phyloP scores from a whole-genome alignment of 306 rosid genomes.

The Prunus armeniaca region DNA sequence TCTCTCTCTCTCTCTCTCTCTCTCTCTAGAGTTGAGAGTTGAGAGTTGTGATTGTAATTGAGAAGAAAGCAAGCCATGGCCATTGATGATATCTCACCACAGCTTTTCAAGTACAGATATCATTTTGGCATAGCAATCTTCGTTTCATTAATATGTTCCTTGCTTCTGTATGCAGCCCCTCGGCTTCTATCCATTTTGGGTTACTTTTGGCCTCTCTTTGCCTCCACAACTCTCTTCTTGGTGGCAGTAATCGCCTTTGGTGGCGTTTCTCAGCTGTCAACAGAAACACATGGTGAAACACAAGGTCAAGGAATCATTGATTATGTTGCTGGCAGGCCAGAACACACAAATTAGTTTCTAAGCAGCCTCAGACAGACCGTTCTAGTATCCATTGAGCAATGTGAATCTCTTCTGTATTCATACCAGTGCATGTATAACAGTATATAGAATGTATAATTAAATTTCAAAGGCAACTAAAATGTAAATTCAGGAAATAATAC shows the following conservation, averaged over 20 bases:
- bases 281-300: conserved; percentile 46
- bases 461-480: too few species aligned
- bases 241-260: conserved; percentile 53
- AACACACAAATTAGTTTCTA: conserved; percentile 18
- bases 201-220: conserved; percentile 84
- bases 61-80: not conserved
- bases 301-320: conserved; percentile 68
- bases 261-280: conserved; percentile 54
- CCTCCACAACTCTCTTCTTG: conserved; percentile 68
- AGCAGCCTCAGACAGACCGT: too few species aligned
- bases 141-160: conserved; percentile 38
- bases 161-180: conserved; percentile 60
- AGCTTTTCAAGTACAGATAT: conserved; percentile 56
- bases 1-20: conserved; percentile 25
- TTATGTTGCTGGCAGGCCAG: conserved; percentile 58
- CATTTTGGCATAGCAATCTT: conserved; percentile 48
- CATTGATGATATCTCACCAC: conserved; percentile 45
- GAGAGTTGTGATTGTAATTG: not conserved
- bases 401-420: too few species aligned
- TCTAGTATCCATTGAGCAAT: too few species aligned
- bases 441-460: too few species aligned
- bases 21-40: not conserved
- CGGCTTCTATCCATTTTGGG: conserved; percentile 50
- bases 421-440: too few species aligned
- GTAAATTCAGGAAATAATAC: too few species aligned